phyloP scores from a whole-genome alignment of 2,329 filamentous ascomycete species.

The Verticillium longisporum region DNA sequence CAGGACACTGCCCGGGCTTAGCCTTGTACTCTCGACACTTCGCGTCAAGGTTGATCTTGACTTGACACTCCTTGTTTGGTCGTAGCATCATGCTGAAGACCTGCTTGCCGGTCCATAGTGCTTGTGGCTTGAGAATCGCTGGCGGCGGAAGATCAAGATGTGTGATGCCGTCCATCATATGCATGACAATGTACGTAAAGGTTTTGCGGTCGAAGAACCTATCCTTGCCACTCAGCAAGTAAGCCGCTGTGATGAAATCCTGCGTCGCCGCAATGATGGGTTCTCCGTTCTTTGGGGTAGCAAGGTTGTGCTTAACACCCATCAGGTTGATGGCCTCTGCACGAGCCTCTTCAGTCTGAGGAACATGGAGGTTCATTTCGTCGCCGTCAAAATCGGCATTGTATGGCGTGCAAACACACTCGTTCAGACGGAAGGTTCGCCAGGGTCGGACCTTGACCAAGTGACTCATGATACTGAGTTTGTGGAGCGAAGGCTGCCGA shows the following conservation, averaged over 20 bases:
- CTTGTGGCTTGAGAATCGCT: slow-evolving; percentile 75
- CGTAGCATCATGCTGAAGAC: slow-evolving; percentile 88
- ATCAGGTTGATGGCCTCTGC: slow-evolving; percentile 94
- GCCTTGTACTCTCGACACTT: slow-evolving; percentile 76
- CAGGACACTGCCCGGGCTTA: slow-evolving; percentile 49
- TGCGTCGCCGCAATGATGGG: slow-evolving; percentile 99
- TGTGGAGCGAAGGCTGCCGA: slow-evolving; percentile 93
- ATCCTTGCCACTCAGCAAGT: slow-evolving; percentile 85
- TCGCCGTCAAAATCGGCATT: slow-evolving; percentile 99
- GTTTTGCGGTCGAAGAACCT: slow-evolving; percentile 83
- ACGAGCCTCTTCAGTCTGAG: slow-evolving; percentile 92
- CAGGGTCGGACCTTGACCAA: slow-evolving; percentile 88
- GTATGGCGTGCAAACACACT: slow-evolving; percentile 97
- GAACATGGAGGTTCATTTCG: slow-evolving; percentile 98
- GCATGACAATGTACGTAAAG: slow-evolving; percentile 85
- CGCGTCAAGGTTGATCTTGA: slow-evolving; percentile 87
- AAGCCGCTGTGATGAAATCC: slow-evolving; percentile 96
- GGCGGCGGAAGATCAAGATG: slow-evolving; percentile 82
- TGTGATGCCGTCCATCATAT: slow-evolving; percentile 80
- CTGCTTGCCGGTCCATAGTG: slow-evolving; percentile 95
- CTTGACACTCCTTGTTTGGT: slow-evolving; percentile 75
- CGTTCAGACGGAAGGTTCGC: slow-evolving; percentile 93
- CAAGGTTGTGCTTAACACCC: slow-evolving; percentile 95
- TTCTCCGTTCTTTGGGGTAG: slow-evolving; percentile 94
- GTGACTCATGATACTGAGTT: slow-evolving; percentile 97